A percentile compares a stretch with the other conserved stretches of the same genome.
phyloP scores from a whole-genome alignment of 2,329 filamentous ascomycete genomes.

The Pseudogymnoascus sp. region DNA sequence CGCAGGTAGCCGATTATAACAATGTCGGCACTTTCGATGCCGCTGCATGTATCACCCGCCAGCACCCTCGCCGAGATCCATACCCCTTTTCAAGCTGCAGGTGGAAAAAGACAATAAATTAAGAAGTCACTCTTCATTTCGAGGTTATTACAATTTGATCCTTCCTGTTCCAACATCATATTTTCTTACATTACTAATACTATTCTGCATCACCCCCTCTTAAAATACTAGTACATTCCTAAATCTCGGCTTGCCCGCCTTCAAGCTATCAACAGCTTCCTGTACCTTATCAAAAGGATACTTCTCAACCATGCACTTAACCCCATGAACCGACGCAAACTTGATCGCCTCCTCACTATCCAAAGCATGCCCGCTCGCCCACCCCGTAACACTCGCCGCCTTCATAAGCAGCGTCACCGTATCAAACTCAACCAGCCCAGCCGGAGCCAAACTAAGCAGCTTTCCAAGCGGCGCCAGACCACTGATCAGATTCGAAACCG shows the following conservation, averaged over 20 bases:
- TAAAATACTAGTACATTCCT: background rate
- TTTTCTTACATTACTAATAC: no score
- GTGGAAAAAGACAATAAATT: background rate
- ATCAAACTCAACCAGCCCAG: constrained; percentile 40
- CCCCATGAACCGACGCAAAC: constrained; percentile 53
- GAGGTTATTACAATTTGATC: background rate
- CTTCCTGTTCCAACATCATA: constrained; percentile 23
- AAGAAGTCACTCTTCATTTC: background rate
- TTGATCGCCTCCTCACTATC: constrained; percentile 59
- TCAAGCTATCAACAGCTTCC: constrained; percentile 6
- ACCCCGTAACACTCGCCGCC: constrained; percentile 56
- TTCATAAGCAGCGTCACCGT: constrained; percentile 36
- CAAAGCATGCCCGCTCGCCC: constrained; percentile 54
- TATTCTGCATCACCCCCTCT: constrained; percentile 18
- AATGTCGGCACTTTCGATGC: background rate
- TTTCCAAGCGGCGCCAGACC: constrained; percentile 51
- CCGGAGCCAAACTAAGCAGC: constrained; percentile 50
- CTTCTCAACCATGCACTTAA: constrained; percentile 60
- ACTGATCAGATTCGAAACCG: constrained; percentile 45
- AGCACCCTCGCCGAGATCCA: background rate
- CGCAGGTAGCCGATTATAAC: background rate
- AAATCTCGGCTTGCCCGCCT: background rate
- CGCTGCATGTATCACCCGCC: background rate
- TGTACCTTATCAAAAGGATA: constrained; percentile 47
- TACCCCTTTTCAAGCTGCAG: background rate